A percentile compares a stretch with the other conserved stretches of the same genome.
These are phyloP conservation scores for Candida chilensis DNA, from an alignment of 805 yeast species.

Conservation along the genomic window DNA sequence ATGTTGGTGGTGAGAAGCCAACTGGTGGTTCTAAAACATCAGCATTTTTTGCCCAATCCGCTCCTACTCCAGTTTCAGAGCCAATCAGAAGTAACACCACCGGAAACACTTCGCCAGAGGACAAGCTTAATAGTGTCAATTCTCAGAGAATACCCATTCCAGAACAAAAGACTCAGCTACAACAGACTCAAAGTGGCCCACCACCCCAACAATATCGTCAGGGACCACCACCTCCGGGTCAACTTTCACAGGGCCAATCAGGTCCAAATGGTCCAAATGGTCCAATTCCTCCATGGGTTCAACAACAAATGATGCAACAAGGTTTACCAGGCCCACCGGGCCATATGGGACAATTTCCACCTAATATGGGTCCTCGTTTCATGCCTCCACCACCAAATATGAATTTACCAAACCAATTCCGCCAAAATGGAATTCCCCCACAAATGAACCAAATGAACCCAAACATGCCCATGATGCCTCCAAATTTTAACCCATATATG, in stretches of 20 bases:
- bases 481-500: conserved; percentile 1
- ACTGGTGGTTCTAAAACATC: neutral
- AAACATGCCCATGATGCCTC: neutral
- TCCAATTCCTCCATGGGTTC: neutral
- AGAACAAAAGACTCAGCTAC: too few relatives aligned
- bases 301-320: neutral
- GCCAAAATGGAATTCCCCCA: neutral
- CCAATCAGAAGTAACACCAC: conserved; percentile 2
- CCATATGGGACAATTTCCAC: conserved; percentile 1
- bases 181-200: neutral
- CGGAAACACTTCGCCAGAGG: too few relatives aligned
- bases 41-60: conserved; percentile 1
- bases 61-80: conserved; percentile 2
- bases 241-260: neutral
- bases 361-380: neutral
- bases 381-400: neutral
- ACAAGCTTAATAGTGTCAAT: too few relatives aligned
- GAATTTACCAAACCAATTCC: neutral
- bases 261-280: conserved; percentile 4
- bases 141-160: too few relatives aligned
- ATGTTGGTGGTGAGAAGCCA: neutral
- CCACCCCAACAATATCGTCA: conserved; percentile 1
- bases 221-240: conserved; percentile 3
- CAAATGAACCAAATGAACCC: neutral
- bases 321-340: neutral